phyloP scores from a whole-genome alignment of 2,329 filamentous ascomycete species.

The Didymosphaeria variabile region DNA sequence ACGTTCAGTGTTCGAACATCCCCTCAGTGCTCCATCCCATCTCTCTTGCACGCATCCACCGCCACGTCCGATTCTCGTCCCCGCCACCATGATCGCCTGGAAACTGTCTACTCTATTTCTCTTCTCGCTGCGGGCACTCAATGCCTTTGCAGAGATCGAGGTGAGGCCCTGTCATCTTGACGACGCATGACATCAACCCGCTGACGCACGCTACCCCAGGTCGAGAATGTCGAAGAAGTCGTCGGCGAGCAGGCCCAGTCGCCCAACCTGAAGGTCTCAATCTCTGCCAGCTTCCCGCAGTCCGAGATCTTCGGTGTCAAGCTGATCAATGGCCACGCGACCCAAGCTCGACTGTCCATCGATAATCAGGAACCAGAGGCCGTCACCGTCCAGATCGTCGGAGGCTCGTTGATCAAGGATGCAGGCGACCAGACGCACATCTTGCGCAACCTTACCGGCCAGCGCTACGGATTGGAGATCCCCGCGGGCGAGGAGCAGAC shows the following conservation, averaged over 20 bases:
- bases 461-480: slow-evolving; percentile 77
- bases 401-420: slow-evolving; percentile 74
- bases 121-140: slow-evolving; percentile 73
- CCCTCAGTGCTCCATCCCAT: slow-evolving; percentile 16
- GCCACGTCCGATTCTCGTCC: background rate
- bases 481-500: slow-evolving; percentile 78
- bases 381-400: slow-evolving; percentile 78
- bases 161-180: slow-evolving; percentile 57
- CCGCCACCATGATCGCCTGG: slow-evolving; percentile 72
- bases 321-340: slow-evolving; percentile 90
- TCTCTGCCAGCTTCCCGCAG: slow-evolving; percentile 68
- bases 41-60: slow-evolving; percentile 24
- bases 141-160: slow-evolving; percentile 68
- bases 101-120: slow-evolving; percentile 76
- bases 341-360: slow-evolving; percentile 82
- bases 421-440: slow-evolving; percentile 64
- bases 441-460: slow-evolving; percentile 84
- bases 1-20: slow-evolving; percentile 17
- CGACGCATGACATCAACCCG: slow-evolving; percentile 47
- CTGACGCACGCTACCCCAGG: slow-evolving; percentile 39
- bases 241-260: slow-evolving; percentile 72
- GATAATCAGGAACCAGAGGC: slow-evolving; percentile 82
- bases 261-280: slow-evolving; percentile 65
- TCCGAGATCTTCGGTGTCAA: slow-evolving; percentile 92
- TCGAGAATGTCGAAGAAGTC: slow-evolving; percentile 51